Base-by-base conservation (phyloP, 2,329 filamentous ascomycete genomes). In the Didymella segeticola region DNA sequence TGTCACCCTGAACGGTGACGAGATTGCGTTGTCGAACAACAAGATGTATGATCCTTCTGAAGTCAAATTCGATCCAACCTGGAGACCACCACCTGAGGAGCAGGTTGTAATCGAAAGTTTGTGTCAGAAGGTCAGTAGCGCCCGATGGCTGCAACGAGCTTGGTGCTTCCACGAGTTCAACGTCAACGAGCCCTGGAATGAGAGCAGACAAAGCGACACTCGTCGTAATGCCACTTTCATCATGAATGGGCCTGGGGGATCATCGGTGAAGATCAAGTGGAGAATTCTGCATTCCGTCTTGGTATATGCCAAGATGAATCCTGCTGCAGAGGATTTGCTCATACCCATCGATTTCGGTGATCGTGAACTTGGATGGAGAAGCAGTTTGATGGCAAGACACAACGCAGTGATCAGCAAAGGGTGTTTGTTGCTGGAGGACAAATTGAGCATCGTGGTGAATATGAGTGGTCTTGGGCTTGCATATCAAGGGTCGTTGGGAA, bases 101-200 rank as follows among this genome's bases (percentile, higher is more conserved):
- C 22, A 26, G 12, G 8, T 7, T 1, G 30, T 37, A 3, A 42
- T 54, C 31, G 17, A 36, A 14, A 56, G 53, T 27, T 52, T 63
- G 10, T 47, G 43, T 17, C 22, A 34, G 4, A 61, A 61, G 26
- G 27, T 60, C 15, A 46, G 47, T 11, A 15, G 29, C 6, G 58
- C 58, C 1, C 39, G 58, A 7, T 63, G 60, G 60, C 61, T 53
- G 56, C 34, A 50, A 17, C 45, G 60, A 19, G 60, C 60, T 1
- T 63, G 60, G 60, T 63, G 60, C 31, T 56, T 57, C 6, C 60
- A 61, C 23, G 60, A 63, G 17, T 63, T 60, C 33, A 57, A 29
- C 25, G 46, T 60, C 5, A 56, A 63, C n/a, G 56, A 61, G 20
- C 58, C 60, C 1, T 56, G 56, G 53, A 50, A n/a, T 8, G 39